A percentile compares a stretch with the other conserved stretches of the same genome.
Conservation (phyloP, 2,329 filamentous ascomycete species). For the Paracoccidioides brasiliensis region DNA sequence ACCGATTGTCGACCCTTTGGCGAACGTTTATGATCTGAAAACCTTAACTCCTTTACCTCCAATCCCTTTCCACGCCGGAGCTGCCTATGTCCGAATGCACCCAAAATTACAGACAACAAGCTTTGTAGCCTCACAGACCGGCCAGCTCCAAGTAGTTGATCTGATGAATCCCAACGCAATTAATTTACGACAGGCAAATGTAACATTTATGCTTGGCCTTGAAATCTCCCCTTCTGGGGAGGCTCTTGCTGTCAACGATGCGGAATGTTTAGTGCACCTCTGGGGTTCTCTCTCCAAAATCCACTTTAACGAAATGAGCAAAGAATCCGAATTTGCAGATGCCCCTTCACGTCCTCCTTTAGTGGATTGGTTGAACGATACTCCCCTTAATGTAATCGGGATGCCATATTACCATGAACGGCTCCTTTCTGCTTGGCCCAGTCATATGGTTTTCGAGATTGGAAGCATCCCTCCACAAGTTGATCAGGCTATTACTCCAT, state of each 20-base stretch:
- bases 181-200: constrained; percentile 70
- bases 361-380: constrained; percentile 59
- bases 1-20: constrained; percentile 78
- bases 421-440: constrained; percentile 80
- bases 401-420: constrained; percentile 88
- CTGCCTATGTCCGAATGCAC: constrained; percentile 92
- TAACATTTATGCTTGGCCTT: constrained; percentile 63
- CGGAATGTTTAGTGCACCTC: constrained; percentile 64
- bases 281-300: constrained; percentile 82
- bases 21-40: constrained; percentile 92
- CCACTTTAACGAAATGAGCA: constrained; percentile 71
- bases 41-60: constrained; percentile 77
- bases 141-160: constrained; percentile 91
- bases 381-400: constrained; percentile 72
- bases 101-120: constrained; percentile 90
- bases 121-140: constrained; percentile 81
- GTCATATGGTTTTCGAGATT: constrained; percentile 68
- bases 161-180: constrained; percentile 85
- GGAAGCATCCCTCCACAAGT: constrained; percentile 68
- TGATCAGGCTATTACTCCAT: constrained; percentile 55
- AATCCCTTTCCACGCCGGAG: constrained; percentile 82
- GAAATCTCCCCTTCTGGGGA: constrained; percentile 83
- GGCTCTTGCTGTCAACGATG: constrained; percentile 67
- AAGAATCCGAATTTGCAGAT: constrained; percentile 65
- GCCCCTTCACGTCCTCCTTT: constrained; percentile 47